Conservation (phyloP, 352 stramenopile genomes). For the Elongisporangium prolatum region DNA sequence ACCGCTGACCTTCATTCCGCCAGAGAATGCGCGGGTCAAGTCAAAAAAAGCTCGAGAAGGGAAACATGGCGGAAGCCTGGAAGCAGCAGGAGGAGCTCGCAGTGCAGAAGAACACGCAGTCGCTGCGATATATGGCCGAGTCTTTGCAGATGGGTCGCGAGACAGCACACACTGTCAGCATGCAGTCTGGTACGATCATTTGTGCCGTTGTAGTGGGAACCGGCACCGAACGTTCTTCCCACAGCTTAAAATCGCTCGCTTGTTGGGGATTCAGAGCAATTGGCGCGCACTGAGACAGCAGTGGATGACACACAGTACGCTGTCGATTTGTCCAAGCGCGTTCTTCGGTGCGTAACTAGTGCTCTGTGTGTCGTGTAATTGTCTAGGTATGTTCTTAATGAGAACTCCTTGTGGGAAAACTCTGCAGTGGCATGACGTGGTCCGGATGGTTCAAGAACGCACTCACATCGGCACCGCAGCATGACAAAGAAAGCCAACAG, state of each 20-base stretch:
- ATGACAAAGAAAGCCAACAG: slow-evolving; percentile 4
- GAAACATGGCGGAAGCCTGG: not conserved
- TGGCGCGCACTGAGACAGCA: slow-evolving; percentile 43
- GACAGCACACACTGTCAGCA: slow-evolving; percentile 57
- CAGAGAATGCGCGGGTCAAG: too few relatives aligned
- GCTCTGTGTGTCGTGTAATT: not conserved
- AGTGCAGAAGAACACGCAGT: slow-evolving; percentile 41
- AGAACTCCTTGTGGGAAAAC: not conserved
- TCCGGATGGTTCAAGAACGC: slow-evolving; percentile 79
- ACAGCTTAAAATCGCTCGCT: not conserved
- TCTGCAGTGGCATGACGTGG: slow-evolving; percentile 66
- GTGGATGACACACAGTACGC: slow-evolving; percentile 59
- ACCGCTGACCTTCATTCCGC: too few relatives aligned
- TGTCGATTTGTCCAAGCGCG: slow-evolving; percentile 51
- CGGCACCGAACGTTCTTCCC: not conserved
- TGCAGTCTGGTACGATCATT: slow-evolving; percentile 38
- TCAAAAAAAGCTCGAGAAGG: not conserved
- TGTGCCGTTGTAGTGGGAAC: not conserved
- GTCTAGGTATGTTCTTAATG: not conserved
- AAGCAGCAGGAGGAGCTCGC: slow-evolving; percentile 11
- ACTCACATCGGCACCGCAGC: slow-evolving; percentile 32
- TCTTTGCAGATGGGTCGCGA: slow-evolving; percentile 42
- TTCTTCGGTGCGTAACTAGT: slow-evolving; percentile 23
- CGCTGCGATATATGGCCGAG: slow-evolving; percentile 43
- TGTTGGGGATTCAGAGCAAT: slow-evolving; percentile 31